Base-by-base conservation (phyloP, 1,284 basidiomycete species). In the Cryptococcus floricola region DNA sequence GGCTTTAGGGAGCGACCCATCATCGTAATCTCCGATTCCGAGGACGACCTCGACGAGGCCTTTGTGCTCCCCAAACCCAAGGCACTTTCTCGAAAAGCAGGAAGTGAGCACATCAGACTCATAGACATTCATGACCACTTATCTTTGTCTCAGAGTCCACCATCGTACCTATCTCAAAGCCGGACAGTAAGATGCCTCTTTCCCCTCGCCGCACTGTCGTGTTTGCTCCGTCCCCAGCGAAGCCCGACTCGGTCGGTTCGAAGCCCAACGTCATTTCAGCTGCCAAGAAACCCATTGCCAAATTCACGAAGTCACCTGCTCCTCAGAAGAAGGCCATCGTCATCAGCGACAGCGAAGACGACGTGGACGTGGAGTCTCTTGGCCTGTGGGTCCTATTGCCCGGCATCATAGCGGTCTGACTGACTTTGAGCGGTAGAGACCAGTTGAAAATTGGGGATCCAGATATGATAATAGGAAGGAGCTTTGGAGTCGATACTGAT, bases 191-290 rank as follows among this genome's bases (percentile, higher is more conserved):
- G 27, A 39, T 18, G 9, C 57, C 57, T 12, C 48, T 59, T 14
- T 52, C 53, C 28, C 53, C 57, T 12, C 41, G 57, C 6, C 45
- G 50, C 16, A 48, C 44, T 14, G 51, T 54, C 46, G 51, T 50
- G 7, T 59, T 59, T 39, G 53, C 43, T 4, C 53, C 57, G 9
- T 52, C 57, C 9, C 53, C 57, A 16, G 14, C 52, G n/a, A 59
- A 59, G 47, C 49, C 28, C 9, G 46, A 59, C 39, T 53, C 52
- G 14, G 46, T 48, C 1, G 25, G 25, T 19, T n/a, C 2, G 8
- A 55, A 46, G 28, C 28, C 45, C 14, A 51, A 41, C 19, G 37
- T 5, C 16, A 55, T 53, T 6, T 53, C 57, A 25, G 47, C 44
- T 13, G 49, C 42, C 23, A 59, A 53, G 23, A 19, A 49, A 9